A percentile compares a stretch with the other conserved stretches of the same genome.
These are phyloP conservation scores for Termitomyces sp. DNA, from an alignment of 768 basidiomycete genomes.

Conservation along the genomic window DNA sequence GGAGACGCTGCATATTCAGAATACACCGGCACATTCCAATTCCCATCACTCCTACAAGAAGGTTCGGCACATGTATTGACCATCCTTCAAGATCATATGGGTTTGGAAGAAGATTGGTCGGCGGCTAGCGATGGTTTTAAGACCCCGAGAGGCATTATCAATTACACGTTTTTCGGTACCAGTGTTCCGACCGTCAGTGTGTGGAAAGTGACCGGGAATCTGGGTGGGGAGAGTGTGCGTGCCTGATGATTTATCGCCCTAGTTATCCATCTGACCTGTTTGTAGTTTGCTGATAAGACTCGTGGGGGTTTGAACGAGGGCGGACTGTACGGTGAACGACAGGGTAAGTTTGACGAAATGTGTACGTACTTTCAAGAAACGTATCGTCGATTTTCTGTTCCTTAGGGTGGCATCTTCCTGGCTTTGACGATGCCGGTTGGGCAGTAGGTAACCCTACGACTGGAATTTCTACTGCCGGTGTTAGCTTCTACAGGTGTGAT, in stretches of 20 bases:
- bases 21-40: conserved; percentile 29
- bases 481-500: conserved; percentile 40
- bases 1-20: conserved; percentile 29
- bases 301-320: conserved; percentile 60
- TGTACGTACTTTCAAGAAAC: neutral
- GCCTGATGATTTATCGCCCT: neutral
- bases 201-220: conserved; percentile 49
- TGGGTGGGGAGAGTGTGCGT: conserved; percentile 41
- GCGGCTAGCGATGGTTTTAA: conserved; percentile 43
- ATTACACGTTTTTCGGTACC: conserved; percentile 39
- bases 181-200: conserved; percentile 27
- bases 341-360: conserved; percentile 22
- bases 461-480: conserved; percentile 38
- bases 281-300: conserved; percentile 38
- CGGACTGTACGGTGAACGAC: conserved; percentile 50
- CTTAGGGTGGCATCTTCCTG: conserved; percentile 56
- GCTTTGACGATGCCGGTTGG: conserved; percentile 45
- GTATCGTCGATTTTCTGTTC: neutral
- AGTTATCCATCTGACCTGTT: neutral
- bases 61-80: conserved; percentile 39
- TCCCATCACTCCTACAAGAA: conserved; percentile 22
- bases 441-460: conserved; percentile 31
- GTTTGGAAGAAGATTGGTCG: conserved; percentile 39
- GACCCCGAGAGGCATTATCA: conserved; percentile 40
- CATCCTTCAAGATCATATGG: conserved; percentile 52